Percentiles rank a stretch among this genome's conserved stretches.
These are phyloP conservation scores for Biscutella laevigata DNA, from an alignment of 441 rosid species.

Conservation along the genomic window DNA sequence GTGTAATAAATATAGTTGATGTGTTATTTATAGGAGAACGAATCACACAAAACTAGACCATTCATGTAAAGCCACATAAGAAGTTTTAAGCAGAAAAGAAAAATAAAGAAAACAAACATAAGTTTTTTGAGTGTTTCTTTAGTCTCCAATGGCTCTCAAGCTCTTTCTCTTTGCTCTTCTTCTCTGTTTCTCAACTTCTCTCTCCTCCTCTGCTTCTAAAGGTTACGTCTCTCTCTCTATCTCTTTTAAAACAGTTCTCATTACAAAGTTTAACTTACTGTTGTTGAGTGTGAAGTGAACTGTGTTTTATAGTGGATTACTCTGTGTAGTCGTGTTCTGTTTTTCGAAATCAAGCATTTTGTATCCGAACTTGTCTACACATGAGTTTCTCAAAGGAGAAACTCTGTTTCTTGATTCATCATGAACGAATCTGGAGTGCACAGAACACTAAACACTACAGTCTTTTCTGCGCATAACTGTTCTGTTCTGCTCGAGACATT, in stretches of 20 bases:
- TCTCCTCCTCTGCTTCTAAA: conserved; percentile 25
- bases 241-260: background rate
- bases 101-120: background rate
- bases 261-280: background rate
- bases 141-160: conserved; percentile 67
- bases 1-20: conserved; percentile 19
- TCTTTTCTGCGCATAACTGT: conserved; percentile 4
- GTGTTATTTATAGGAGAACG: conserved; percentile 15
- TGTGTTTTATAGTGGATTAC: background rate
- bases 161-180: conserved; percentile 28
- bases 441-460: conserved; percentile 13
- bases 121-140: conserved; percentile 21
- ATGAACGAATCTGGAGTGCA: conserved; percentile 6
- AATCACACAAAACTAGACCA: conserved; percentile 59
- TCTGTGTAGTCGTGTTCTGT: conserved; percentile 2
- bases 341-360: background rate
- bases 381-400: background rate
- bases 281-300: background rate
- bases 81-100: conserved; percentile 17
- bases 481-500: background rate
- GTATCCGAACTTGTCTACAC: background rate
- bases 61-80: conserved; percentile 47
- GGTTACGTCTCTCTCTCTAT: conserved; percentile 14
- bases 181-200: conserved; percentile 19
- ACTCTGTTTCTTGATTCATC: conserved; percentile 13